Evolutionary conservation across 2,329 filamentous ascomycete species (phyloP).

Genomic region (Aspergillus sp.): DNA sequence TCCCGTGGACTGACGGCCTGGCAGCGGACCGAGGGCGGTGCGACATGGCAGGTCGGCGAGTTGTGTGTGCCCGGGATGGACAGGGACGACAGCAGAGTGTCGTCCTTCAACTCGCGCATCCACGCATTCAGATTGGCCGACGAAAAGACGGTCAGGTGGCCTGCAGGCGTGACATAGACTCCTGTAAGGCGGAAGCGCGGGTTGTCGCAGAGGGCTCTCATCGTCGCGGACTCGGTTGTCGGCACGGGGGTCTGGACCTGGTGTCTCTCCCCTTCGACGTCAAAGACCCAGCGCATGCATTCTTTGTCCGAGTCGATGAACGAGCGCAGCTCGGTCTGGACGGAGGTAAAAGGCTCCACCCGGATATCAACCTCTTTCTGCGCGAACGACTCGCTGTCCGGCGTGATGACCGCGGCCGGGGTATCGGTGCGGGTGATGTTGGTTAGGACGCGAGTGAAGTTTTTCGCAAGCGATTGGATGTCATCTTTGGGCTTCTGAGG

Average conservation of each 20-base stretch:
- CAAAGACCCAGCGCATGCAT: conserved; percentile 71
- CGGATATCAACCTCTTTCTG: conserved; percentile 61
- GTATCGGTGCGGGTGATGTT: conserved; percentile 42
- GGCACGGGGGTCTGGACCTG: conserved; percentile 69
- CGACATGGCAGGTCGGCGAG: conserved; percentile 77
- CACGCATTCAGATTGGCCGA: conserved; percentile 68
- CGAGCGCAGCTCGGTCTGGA: conserved; percentile 60
- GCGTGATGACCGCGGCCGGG: conserved; percentile 42
- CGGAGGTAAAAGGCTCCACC: conserved; percentile 66
- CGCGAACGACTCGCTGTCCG: conserved; percentile 59
- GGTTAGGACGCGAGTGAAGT: conserved; percentile 44
- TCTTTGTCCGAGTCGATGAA: conserved; percentile 59
- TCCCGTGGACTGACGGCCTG: conserved; percentile 74
- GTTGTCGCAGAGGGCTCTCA: conserved; percentile 55
- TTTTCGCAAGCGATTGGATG: conserved; percentile 45
- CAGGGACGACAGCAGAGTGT: conserved; percentile 71
- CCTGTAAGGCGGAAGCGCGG: conserved; percentile 60
- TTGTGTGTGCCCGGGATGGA: conserved; percentile 97
- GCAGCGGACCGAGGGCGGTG: conserved; percentile 88
- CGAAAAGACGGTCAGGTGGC: conserved; percentile 63
- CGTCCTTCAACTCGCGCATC: conserved; percentile 75
- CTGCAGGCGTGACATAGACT: conserved; percentile 59
- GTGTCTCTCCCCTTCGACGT: conserved; percentile 62
- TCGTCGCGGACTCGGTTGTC: conserved; percentile 57
- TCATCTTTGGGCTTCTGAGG: conserved; percentile 38